Conservation (phyloP, 768 basidiomycete species). For the Termitomyces sp. region DNA sequence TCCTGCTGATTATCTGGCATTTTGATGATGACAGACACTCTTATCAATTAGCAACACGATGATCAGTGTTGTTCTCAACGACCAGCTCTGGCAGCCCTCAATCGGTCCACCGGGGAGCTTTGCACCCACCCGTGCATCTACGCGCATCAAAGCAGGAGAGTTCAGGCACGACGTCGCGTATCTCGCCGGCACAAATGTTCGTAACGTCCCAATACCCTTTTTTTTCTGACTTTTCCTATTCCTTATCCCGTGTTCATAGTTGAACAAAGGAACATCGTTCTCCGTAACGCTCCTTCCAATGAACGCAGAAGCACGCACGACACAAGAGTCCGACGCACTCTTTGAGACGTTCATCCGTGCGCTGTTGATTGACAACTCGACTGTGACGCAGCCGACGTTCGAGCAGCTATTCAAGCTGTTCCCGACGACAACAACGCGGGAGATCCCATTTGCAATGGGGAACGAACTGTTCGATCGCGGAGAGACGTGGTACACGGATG, state of each 20-base stretch:
- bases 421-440: constrained; percentile 36
- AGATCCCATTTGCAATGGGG: constrained; percentile 44
- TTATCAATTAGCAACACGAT: constrained; percentile 40
- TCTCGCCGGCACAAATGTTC: constrained; percentile 49
- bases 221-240: not conserved
- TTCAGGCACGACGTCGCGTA: constrained; percentile 46
- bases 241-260: constrained; percentile 18
- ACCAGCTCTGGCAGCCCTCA: constrained; percentile 52
- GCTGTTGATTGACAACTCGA: constrained; percentile 47
- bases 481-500: constrained; percentile 51
- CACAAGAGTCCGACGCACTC: constrained; percentile 31
- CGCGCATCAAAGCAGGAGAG: constrained; percentile 36
- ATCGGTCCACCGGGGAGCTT: constrained; percentile 48
- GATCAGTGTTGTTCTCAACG: constrained; percentile 38
- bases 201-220: constrained; percentile 8
- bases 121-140: constrained; percentile 38
- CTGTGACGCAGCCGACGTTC: constrained; percentile 34
- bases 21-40: constrained; percentile 31
- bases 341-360: constrained; percentile 43
- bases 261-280: constrained; percentile 49
- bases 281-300: constrained; percentile 32
- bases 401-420: constrained; percentile 32
- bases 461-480: constrained; percentile 54
- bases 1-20: not conserved
- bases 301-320: constrained; percentile 27